phyloP scores from a whole-genome alignment of 2,329 filamentous ascomycete genomes.

The Ceratocystis diversiconidia region DNA sequence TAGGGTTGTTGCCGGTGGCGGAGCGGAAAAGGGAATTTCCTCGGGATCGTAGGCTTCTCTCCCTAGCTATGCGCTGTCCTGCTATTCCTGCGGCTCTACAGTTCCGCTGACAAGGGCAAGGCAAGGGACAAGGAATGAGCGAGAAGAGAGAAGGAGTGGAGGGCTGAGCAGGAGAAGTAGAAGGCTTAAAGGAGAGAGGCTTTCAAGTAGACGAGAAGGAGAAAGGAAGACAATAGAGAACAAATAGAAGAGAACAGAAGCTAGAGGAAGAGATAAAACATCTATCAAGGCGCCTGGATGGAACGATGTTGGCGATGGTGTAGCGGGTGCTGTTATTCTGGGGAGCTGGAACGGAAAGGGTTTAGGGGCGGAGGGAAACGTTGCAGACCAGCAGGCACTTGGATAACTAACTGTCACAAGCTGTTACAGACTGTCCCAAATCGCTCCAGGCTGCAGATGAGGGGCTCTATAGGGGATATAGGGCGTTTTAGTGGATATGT shows the following conservation, averaged over 20 bases:
- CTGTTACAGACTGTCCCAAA: too few relatives aligned
- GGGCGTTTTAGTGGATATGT: background rate
- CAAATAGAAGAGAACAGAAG: background rate
- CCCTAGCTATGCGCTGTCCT: slow-evolving; percentile 1
- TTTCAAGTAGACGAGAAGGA: background rate
- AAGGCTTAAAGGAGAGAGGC: background rate
- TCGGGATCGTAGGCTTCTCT: background rate
- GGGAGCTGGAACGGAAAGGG: background rate
- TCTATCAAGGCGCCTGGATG: background rate
- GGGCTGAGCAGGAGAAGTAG: background rate
- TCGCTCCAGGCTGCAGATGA: too few relatives aligned
- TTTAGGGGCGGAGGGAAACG: background rate
- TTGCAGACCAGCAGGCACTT: too few relatives aligned
- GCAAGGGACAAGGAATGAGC: background rate
- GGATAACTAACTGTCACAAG: too few relatives aligned
- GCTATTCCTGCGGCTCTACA: slow-evolving; percentile 10
- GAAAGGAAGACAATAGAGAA: background rate
- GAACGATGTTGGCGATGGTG: background rate
- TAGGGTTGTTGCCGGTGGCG: too few relatives aligned
- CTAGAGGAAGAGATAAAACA: too few relatives aligned
- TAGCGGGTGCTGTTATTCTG: background rate
- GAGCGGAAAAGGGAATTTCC: background rate
- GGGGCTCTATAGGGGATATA: background rate
- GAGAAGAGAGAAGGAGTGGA: background rate
- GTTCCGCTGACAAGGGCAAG: background rate